Conservation (phyloP, 345 rosid genomes). For the Salix suchowensis region DNA sequence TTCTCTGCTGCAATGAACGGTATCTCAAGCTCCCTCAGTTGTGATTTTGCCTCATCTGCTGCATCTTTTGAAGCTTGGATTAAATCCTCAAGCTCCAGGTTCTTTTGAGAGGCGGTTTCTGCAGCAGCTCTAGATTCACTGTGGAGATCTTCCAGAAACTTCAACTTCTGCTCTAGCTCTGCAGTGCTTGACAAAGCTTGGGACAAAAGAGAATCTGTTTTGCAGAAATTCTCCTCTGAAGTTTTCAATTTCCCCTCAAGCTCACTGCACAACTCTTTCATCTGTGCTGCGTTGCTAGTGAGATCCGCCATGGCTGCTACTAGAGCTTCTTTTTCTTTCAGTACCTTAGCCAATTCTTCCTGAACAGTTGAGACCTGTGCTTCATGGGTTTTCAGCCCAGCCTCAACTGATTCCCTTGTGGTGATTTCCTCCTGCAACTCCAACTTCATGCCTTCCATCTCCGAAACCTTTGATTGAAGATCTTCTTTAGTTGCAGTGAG, state of each 20-base stretch:
- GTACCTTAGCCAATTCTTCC: constrained; percentile 30
- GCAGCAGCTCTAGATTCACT: constrained; percentile 56
- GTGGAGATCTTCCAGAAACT: constrained; percentile 63
- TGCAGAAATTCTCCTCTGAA: constrained; percentile 58
- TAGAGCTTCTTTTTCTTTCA: constrained; percentile 57
- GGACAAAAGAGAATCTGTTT: constrained; percentile 63
- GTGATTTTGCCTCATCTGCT: constrained; percentile 60
- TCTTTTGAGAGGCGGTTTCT: constrained; percentile 62
- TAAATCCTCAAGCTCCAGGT: constrained; percentile 64
- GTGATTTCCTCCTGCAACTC: constrained; percentile 51
- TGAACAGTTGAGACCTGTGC: constrained; percentile 26
- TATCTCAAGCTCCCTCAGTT: constrained; percentile 62
- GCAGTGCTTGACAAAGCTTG: constrained; percentile 61
- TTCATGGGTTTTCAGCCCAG: constrained; percentile 35
- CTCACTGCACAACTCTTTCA: constrained; percentile 46
- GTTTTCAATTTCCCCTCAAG: constrained; percentile 63
- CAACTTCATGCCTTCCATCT: constrained; percentile 43
- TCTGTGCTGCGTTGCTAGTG: constrained; percentile 30
- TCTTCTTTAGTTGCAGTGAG: constrained; percentile 46
- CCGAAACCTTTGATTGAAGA: constrained; percentile 51
- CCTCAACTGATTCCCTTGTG: constrained; percentile 43
- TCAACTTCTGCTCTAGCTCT: constrained; percentile 71
- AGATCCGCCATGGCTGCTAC: constrained; percentile 52
- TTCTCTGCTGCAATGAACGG: constrained; percentile 59
- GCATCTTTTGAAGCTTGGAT: constrained; percentile 51